A percentile compares a stretch with the other conserved stretches of the same genome.
Evolutionary conservation across 164 flowering plant species (phyloP).

Genomic region (Vitis cinerea): DNA sequence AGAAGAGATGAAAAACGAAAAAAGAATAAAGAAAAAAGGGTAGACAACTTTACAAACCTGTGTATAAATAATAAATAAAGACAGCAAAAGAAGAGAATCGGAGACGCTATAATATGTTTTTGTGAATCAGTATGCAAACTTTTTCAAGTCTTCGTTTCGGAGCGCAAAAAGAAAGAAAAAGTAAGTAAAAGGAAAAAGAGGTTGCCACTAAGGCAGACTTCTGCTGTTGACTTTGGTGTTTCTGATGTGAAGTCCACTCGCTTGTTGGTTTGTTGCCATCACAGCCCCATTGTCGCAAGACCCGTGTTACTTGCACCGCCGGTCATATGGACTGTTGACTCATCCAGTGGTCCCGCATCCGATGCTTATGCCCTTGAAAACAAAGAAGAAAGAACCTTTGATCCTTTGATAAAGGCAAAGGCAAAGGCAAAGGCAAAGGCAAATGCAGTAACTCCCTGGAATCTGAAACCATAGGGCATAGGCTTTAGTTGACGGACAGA

Average conservation of each 20-base stretch:
- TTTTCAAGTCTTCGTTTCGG: too few species aligned
- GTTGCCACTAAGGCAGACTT: slow-evolving; percentile 11
- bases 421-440: too few species aligned
- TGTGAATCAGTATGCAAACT: neutral
- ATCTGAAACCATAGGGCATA: too few species aligned
- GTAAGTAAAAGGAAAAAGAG: neutral
- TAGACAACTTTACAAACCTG: slow-evolving; percentile 7
- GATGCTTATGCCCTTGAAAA: too few species aligned
- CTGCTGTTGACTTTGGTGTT: slow-evolving; percentile 21
- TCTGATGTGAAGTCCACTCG: neutral
- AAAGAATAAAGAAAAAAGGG: neutral
- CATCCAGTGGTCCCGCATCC: too few species aligned
- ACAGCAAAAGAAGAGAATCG: neutral
- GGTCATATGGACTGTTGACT: too few species aligned
- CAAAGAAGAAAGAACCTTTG: too few species aligned
- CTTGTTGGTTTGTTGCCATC: neutral
- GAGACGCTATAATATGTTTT: neutral
- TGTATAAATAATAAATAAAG: neutral
- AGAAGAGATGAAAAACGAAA: neutral
- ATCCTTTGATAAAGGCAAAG: too few species aligned
- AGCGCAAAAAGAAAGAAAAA: neutral
- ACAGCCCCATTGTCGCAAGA: too few species aligned
- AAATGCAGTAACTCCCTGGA: too few species aligned
- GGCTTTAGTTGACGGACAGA: too few species aligned
- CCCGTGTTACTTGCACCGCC: too few species aligned